Percentiles rank a stretch among this genome's conserved stretches.
These are phyloP conservation scores for Leccinum truebloodii DNA, from an alignment of 768 basidiomycete genomes.

Conservation along the genomic window DNA sequence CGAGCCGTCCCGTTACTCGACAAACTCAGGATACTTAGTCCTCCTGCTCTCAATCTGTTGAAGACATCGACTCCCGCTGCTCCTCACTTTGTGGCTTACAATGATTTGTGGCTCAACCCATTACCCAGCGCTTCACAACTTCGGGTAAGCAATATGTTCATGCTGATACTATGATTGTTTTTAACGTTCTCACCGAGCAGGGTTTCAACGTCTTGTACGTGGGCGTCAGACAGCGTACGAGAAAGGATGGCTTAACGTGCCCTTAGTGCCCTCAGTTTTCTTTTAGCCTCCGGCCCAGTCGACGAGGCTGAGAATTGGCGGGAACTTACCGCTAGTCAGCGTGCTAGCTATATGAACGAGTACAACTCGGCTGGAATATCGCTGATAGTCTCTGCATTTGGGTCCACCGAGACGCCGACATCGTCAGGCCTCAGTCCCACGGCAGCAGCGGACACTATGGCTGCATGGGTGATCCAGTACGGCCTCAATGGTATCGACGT, in stretches of 20 bases:
- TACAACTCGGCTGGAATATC: conserved; percentile 59
- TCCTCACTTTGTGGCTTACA: conserved; percentile 50
- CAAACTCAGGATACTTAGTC: conserved; percentile 23
- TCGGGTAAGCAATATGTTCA: conserved; percentile 31
- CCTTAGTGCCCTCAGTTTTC: conserved; percentile 42
- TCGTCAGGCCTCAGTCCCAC: conserved; percentile 39
- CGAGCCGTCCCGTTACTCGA: conserved; percentile 22
- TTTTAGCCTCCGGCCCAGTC: conserved; percentile 40
- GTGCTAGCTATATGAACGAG: conserved; percentile 43
- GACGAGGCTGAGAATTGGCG: conserved; percentile 51
- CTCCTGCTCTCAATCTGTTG: conserved; percentile 26
- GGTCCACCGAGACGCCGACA: conserved; percentile 45
- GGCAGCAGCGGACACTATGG: conserved; percentile 43
- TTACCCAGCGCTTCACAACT: conserved; percentile 46
- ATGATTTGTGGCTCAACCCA: conserved; percentile 44
- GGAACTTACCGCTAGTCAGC: conserved; percentile 37
- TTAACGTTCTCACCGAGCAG: conserved; percentile 15
- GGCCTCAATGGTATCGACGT: conserved; percentile 53
- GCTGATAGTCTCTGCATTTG: conserved; percentile 58
- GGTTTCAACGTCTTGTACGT: conserved; percentile 40
- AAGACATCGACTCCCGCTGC: conserved; percentile 36
- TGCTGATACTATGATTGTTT: not conserved
- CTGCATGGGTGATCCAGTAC: conserved; percentile 48
- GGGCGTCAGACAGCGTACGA: not conserved
- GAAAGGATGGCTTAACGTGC: not conserved